Base-by-base conservation (phyloP, 1,284 basidiomycete species). In the Ceratorhiza oryzae-sativae region DNA sequence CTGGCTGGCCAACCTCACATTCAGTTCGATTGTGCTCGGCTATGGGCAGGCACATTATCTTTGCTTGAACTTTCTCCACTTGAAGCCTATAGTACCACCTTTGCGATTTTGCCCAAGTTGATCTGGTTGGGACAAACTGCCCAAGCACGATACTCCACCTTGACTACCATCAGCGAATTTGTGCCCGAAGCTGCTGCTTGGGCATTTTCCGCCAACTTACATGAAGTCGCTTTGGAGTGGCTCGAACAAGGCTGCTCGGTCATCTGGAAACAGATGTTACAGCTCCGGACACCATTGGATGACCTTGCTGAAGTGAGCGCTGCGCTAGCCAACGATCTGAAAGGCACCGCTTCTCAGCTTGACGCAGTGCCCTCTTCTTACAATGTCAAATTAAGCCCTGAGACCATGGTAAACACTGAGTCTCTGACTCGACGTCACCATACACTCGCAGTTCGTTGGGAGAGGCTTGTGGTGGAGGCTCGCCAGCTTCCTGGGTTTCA, bases 401-500 rank as follows among this genome's bases (percentile, higher is more conserved):
- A 41, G 30, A 3, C 23, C n/a, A n/a, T n/a, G n/a, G n/a, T n/a
- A 15, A 15, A 18, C 2, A 20, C 23, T 13, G 34, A 32, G 2
- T 20, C 55, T 8, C 12, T 51, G 49, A 2, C 6, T 10, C 42
- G 15, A 45, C 4, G n/a, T 45, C 58, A 41, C 20, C 58, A 30
- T 2, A 12, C 5, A 6, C 4, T 42, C 3, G 58, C 58, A 3
- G 36, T 10, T n/a, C 18, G 23, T 8, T 42, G 58, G 36, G 58
- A 59, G 1, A 18, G 8, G 23, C 36, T 59, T 25, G 1, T 59
- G 1, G n/a, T 6, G 12, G 4, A 59, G 25, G 58, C 36, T 15
- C 58, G 58, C 10, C 18, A 25, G 4, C 58, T 59, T 27, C 58
- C 58, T 27, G 58, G 58, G 6, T 42, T 41, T 27, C n/a, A 59